Conservation (phyloP, 2,329 filamentous ascomycete species). For the Sclerotinia sclerotiorum region DNA sequence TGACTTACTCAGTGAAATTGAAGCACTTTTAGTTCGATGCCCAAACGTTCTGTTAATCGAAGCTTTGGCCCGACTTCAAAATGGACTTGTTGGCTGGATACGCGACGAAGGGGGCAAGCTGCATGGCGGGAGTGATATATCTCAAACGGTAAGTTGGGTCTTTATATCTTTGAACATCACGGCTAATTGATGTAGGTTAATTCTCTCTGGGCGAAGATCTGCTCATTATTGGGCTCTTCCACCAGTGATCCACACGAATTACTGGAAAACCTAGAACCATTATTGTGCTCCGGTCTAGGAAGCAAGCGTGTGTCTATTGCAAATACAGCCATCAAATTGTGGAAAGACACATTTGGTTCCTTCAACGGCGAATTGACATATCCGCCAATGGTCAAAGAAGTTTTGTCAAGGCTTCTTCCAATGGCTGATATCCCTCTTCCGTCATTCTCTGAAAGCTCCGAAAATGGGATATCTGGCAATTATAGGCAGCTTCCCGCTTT, state of each 20-base stretch:
- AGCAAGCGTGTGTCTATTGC: slow-evolving; percentile 58
- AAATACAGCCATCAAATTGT: slow-evolving; percentile 56
- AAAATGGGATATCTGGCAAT: slow-evolving; percentile 38
- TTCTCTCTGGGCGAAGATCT: slow-evolving; percentile 52
- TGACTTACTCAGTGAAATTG: slow-evolving; percentile 49
- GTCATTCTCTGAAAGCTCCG: slow-evolving; percentile 44
- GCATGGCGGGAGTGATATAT: slow-evolving; percentile 45
- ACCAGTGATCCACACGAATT: slow-evolving; percentile 45
- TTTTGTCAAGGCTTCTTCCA: slow-evolving; percentile 60
- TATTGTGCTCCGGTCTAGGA: slow-evolving; percentile 57
- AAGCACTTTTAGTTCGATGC: slow-evolving; percentile 43
- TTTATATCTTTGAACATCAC: slow-evolving; percentile 13
- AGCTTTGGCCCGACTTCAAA: slow-evolving; percentile 56
- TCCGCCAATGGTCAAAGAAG: slow-evolving; percentile 60
- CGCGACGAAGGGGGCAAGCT: slow-evolving; percentile 53
- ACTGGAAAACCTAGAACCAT: slow-evolving; percentile 53
- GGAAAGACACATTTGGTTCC: slow-evolving; percentile 69
- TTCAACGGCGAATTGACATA: slow-evolving; percentile 58
- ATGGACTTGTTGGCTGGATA: slow-evolving; percentile 63
- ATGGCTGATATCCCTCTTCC: slow-evolving; percentile 54
- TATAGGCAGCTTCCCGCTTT: slow-evolving; percentile 40
- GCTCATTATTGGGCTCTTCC: slow-evolving; percentile 40
- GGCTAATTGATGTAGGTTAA: slow-evolving; percentile 47
- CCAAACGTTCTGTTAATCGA: slow-evolving; percentile 43
- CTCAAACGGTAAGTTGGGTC: slow-evolving; percentile 47